These are phyloP conservation scores for Chrysanthemum lavandulifolium DNA, from an alignment of 129 eudicot genomes.

Conservation along the genomic window DNA sequence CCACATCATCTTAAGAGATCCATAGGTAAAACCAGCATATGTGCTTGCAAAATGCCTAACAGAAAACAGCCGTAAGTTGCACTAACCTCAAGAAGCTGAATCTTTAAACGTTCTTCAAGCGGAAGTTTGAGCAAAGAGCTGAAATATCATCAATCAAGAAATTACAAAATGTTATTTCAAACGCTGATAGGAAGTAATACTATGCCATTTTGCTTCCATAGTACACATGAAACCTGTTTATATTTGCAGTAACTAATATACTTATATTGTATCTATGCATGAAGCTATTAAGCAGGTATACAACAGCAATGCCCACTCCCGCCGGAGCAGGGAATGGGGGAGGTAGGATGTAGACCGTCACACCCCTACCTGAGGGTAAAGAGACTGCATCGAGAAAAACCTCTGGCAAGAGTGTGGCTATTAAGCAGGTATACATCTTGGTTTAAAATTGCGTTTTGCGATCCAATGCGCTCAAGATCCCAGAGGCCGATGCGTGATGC, in stretches of 20 bases:
- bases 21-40: background rate
- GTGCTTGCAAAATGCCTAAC: slow-evolving; percentile 18
- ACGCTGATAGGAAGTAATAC: background rate
- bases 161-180: background rate
- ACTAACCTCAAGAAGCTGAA: slow-evolving; percentile 65
- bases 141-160: slow-evolving; percentile 37
- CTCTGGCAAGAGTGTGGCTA: too few species aligned
- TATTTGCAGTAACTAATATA: background rate
- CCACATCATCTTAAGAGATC: background rate
- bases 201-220: background rate
- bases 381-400: too few species aligned
- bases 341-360: too few species aligned
- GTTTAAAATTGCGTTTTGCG: too few species aligned
- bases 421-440: too few species aligned
- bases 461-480: too few species aligned
- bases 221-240: background rate
- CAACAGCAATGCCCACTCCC: background rate
- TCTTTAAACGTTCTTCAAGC: slow-evolving; percentile 68
- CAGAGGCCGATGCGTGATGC: too few species aligned
- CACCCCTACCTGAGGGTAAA: too few species aligned
- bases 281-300: background rate
- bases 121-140: slow-evolving; percentile 65
- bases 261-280: background rate
- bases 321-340: too few species aligned
- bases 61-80: background rate